These are phyloP conservation scores for Saccharomyces hybrid DNA, from an alignment of 1,139 yeast genomes.

Conservation along the genomic window DNA sequence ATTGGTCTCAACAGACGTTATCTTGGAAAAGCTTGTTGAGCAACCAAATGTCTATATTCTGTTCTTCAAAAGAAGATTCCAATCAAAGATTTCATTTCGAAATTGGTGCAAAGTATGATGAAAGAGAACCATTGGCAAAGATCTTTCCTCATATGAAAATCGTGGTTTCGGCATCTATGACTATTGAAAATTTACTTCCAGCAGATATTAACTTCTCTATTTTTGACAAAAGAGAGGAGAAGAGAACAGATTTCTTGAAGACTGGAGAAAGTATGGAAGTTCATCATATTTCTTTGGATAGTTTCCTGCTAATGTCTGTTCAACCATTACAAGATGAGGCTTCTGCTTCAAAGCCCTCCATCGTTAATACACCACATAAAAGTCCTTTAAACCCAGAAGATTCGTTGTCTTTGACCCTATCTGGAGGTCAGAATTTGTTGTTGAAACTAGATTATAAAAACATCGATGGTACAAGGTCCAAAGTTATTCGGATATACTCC, in stretches of 20 bases:
- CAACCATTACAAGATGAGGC: slow-evolving; percentile 61
- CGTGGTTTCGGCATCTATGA: slow-evolving; percentile 77
- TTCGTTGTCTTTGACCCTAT: slow-evolving; percentile 40
- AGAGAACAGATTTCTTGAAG: slow-evolving; percentile 55
- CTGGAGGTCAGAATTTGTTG: slow-evolving; percentile 60
- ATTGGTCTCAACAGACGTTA: slow-evolving; percentile 58
- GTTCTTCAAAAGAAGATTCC: slow-evolving; percentile 38
- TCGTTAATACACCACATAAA: slow-evolving; percentile 53
- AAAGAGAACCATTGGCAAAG: slow-evolving; percentile 57
- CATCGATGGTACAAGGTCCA: slow-evolving; percentile 40
- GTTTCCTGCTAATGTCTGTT: slow-evolving; percentile 55
- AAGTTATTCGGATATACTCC: slow-evolving; percentile 62
- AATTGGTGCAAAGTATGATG: slow-evolving; percentile 58
- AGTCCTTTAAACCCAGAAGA: slow-evolving; percentile 53
- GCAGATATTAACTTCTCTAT: slow-evolving; percentile 69
- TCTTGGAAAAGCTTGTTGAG: slow-evolving; percentile 58
- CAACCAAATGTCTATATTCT: slow-evolving; percentile 50
- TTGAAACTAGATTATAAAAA: slow-evolving; percentile 57
- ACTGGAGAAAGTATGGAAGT: slow-evolving; percentile 64
- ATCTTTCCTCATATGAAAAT: slow-evolving; percentile 82
- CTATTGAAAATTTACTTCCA: slow-evolving; percentile 78
- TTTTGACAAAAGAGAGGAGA: slow-evolving; percentile 66
- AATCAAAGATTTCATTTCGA: slow-evolving; percentile 59
- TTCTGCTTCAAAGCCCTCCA: slow-evolving; percentile 69
- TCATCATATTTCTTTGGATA: slow-evolving; percentile 72